Conservation (phyloP, 805 yeast species). For the Spathaspora arborariae region DNA sequence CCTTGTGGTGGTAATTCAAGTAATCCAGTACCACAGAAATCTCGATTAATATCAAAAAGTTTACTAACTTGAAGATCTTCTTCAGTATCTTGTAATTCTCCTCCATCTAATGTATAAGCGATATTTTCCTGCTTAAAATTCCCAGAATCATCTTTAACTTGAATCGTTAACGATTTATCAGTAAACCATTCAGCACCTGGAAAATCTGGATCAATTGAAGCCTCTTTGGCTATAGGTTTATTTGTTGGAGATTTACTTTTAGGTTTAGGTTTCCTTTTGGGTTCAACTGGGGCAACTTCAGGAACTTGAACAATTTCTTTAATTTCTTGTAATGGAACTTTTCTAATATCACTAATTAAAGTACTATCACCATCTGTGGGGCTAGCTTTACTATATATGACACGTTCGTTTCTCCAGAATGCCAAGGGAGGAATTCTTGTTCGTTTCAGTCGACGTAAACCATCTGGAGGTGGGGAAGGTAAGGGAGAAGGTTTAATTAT, state of each 20-base stretch:
- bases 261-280: neutral
- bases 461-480: slow-evolving; percentile 44
- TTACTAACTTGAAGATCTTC: slow-evolving; percentile 49
- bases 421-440: slow-evolving; percentile 69
- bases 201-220: slow-evolving; percentile 22
- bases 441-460: slow-evolving; percentile 62
- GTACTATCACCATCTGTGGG: slow-evolving; percentile 42
- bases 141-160: slow-evolving; percentile 46
- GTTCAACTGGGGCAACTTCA: slow-evolving; percentile 14
- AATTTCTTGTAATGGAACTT: slow-evolving; percentile 51
- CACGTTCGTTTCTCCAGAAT: slow-evolving; percentile 52
- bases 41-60: slow-evolving; percentile 59
- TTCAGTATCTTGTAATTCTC: slow-evolving; percentile 26
- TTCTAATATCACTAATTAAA: slow-evolving; percentile 25
- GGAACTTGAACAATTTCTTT: slow-evolving; percentile 55
- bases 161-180: slow-evolving; percentile 36
- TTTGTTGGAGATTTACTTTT: neutral
- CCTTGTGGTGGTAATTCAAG: slow-evolving; percentile 62
- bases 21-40: slow-evolving; percentile 70
- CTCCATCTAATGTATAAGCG: slow-evolving; percentile 64
- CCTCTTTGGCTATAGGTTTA: neutral
- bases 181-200: slow-evolving; percentile 53
- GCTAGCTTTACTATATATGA: slow-evolving; percentile 47
- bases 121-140: slow-evolving; percentile 19
- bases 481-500: slow-evolving; percentile 13